Base-by-base conservation (phyloP, 345 rosid genomes). In the Draba incana region DNA sequence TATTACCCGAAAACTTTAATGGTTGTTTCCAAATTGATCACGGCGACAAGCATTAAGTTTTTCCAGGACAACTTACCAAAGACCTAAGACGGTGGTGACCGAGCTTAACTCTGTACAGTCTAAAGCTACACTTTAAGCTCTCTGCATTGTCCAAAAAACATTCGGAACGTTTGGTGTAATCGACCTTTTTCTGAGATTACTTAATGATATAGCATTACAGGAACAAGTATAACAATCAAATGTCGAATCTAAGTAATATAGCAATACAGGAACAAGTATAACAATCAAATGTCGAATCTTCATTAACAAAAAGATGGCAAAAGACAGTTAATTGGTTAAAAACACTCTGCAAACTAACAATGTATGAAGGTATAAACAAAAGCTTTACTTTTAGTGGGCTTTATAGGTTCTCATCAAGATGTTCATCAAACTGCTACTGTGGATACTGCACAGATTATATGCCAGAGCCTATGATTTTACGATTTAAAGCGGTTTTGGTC, bases 371-470 rank as follows among this genome's bases (percentile, higher is more conserved):
- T 67, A 41, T 53, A 20, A 25, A 60, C 51, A 27, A 16, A 12
- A 16, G 30, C 3, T 30, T 3, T 16, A 37, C 58, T 20, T 20
- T 20, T 20, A 20, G 1, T 20, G 20, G 55, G 25, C 3, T 45
- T 4, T 7, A 56, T 79, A 93, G 99, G 96, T 53, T 88, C 89
- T 53, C 95, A 64, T 52, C 72, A 87, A 48, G 97, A 86, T 75
- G 77, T 76, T 80, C 91, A 78, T 67, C 81, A 79, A 38, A 8
- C 68, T 66, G 64, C 73, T 68, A 58, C 55, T 63, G 48, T 15
- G 57, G 71, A 37, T 78, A 86, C 66, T 61, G n/a, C 72, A 45
- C 77, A 82, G 20, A 20, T 20, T 20, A 20, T 20, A 20, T 20
- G 20, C 20, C 20, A 20, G 20, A 20, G 20, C 20, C 20, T 20